Conservation (phyloP, 2,329 filamentous ascomycete species). For the Fusarium robinianum region DNA sequence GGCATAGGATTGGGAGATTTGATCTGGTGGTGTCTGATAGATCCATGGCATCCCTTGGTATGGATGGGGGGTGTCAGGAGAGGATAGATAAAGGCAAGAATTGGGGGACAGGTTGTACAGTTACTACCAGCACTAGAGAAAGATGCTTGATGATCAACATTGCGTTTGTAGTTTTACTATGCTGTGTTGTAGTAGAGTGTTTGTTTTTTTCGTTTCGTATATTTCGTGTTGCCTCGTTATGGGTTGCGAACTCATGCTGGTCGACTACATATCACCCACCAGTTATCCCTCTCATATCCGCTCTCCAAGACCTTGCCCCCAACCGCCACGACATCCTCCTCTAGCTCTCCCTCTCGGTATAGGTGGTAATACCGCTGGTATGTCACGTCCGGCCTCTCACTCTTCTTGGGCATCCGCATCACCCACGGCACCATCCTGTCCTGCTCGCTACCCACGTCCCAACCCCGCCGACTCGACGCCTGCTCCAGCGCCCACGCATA, state of each 20-base stretch:
- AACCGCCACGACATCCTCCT: conserved; percentile 73
- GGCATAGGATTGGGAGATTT: conserved; percentile 5
- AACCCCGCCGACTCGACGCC: conserved; percentile 80
- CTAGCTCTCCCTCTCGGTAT: conserved; percentile 84
- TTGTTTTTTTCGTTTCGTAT: neutral
- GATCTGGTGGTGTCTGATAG: conserved; percentile 20
- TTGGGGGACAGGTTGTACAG: conserved; percentile 27
- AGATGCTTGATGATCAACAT: too few relatives aligned
- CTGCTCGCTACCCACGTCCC: conserved; percentile 81
- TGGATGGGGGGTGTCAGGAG: too few relatives aligned
- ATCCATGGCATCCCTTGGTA: too few relatives aligned
- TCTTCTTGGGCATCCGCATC: conserved; percentile 51
- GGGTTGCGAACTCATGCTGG: conserved; percentile 24
- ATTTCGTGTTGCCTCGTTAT: conserved; percentile 6
- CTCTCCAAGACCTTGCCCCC: conserved; percentile 76
- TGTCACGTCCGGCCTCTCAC: conserved; percentile 52
- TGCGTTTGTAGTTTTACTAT: too few relatives aligned
- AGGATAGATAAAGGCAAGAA: conserved; percentile 19
- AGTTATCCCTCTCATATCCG: conserved; percentile 97
- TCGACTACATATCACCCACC: conserved; percentile 76
- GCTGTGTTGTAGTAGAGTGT: neutral
- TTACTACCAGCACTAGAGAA: conserved; percentile 19
- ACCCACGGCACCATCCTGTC: conserved; percentile 98
- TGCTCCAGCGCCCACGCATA: conserved; percentile 98
- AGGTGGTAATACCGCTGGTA: conserved; percentile 95